Base-by-base conservation (phyloP, 345 rosid species). In the Brassica rapa region DNA sequence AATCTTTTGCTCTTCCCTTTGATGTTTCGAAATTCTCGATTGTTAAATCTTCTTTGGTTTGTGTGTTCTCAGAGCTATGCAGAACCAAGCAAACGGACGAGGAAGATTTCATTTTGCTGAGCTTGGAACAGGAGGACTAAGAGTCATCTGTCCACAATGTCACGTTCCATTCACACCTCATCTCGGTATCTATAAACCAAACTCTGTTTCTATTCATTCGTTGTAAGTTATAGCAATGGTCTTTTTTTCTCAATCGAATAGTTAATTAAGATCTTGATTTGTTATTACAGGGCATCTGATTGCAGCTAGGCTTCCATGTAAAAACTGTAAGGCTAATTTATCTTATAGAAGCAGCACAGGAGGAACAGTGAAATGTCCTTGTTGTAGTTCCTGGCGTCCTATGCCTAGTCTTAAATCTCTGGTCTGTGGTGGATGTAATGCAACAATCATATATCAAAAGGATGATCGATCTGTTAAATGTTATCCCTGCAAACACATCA, bases 401-500 rank as follows among this genome's bases (percentile, higher is more conserved):
- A 19, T 53, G 35, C 71, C 66, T 3, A 66, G 76, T 57, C 62
- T 78, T 78, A 21, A 0, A 29, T 4, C 30, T 24, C 11, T 78
- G 49, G 35, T 23, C 9, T 72, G 82, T 78, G 73, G 51, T 2
- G 82, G 77, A 46, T 78, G 82, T 72, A 5, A 16, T 9, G 69
- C 10, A 0, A 60, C 5, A n/a, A 23, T 78, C 32, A 3, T 79
- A 23, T 6, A 72, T 49, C 68, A 49, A 49, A 57, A 2, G 39
- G 3, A 10, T 43, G 68, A 60, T 15, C 56, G 39, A 53, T n/a
- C 69, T 78, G 82, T 78, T 72, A 72, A 41, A 66, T 78, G 82
- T 72, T 72, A 1, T 66, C 41, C 4, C 16, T 78, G 82, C 77
- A 67, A 66, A 19, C 77, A 72, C 51, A 72, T 72, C 73, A 72